These are phyloP conservation scores for Alternaria solani DNA, from an alignment of 2,329 filamentous ascomycete genomes.

Conservation along the genomic window DNA sequence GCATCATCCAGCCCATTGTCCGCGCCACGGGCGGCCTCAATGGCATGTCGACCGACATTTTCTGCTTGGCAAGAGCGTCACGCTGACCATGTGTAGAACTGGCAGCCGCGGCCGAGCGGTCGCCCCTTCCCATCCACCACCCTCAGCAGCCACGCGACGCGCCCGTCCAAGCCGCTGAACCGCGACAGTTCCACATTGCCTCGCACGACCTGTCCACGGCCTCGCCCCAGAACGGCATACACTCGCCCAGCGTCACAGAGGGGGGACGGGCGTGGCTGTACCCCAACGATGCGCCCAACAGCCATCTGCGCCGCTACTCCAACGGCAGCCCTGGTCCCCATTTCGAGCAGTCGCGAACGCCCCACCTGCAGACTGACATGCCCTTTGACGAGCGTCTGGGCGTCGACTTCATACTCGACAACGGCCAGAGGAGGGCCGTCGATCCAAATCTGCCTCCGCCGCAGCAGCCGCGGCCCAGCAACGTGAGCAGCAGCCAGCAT, in stretches of 20 bases:
- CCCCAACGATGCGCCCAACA: conserved; percentile 40
- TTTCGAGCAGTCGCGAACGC: conserved; percentile 53
- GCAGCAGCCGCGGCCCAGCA: conserved; percentile 41
- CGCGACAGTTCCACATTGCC: conserved; percentile 33
- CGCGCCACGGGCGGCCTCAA: conserved; percentile 52
- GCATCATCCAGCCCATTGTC: conserved; percentile 69
- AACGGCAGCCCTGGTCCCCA: conserved; percentile 50
- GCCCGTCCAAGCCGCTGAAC: conserved; percentile 23
- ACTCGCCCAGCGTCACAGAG: conserved; percentile 39
- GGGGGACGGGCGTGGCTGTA: conserved; percentile 43
- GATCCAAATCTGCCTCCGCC: conserved; percentile 56
- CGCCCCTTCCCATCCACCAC: conserved; percentile 50
- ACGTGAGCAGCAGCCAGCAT: conserved; percentile 32
- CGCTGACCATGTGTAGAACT: conserved; percentile 50
- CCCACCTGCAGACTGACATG: conserved; percentile 33
- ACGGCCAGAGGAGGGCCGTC: conserved; percentile 55
- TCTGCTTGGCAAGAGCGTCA: background rate
- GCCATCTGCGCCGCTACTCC: conserved; percentile 46
- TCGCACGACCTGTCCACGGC: conserved; percentile 27
- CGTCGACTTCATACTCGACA: conserved; percentile 74
- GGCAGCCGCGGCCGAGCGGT: conserved; percentile 58
- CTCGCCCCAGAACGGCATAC: conserved; percentile 32
- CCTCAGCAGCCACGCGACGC: conserved; percentile 22
- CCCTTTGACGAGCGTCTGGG: conserved; percentile 68
- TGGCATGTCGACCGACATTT: conserved; percentile 44